Conservation (phyloP, 2,329 filamentous ascomycete species). For the Diaporthe citriasiana region DNA sequence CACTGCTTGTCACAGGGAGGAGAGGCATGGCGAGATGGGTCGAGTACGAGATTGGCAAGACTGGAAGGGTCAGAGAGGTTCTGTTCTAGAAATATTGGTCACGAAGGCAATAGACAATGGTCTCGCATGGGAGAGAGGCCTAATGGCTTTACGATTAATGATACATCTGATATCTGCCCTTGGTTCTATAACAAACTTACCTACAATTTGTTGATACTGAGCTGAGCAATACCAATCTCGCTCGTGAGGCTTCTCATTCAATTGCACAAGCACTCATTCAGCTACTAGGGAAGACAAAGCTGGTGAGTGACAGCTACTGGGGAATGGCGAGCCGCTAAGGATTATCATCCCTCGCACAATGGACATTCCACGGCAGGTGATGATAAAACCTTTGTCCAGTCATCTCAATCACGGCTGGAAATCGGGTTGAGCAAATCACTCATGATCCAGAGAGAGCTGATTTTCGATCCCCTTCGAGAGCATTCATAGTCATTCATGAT, state of each 20-base stretch:
- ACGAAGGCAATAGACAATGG: background rate
- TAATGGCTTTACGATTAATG: slow-evolving; percentile 9
- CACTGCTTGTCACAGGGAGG: slow-evolving; percentile 77
- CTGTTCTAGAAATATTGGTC: slow-evolving; percentile 58
- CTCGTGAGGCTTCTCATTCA: no score
- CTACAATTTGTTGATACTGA: background rate
- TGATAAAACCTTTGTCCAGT: background rate
- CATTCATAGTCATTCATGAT: background rate
- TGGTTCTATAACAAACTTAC: background rate
- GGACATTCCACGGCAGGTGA: background rate
- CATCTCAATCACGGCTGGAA: background rate
- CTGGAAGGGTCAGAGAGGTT: slow-evolving; percentile 75
- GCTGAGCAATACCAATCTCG: no score
- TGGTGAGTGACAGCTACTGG: background rate
- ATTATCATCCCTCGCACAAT: background rate
- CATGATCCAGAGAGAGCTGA: background rate
- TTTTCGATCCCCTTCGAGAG: background rate
- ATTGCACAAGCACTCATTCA: background rate
- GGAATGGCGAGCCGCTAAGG: background rate
- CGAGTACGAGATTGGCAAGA: slow-evolving; percentile 82
- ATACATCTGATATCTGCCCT: background rate
- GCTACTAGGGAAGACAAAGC: background rate
- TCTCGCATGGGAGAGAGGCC: background rate
- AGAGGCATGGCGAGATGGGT: slow-evolving; percentile 84
- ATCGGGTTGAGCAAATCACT: background rate